A percentile compares a stretch with the other conserved stretches of the same genome.
These are phyloP conservation scores for Umbelopsis sp. DNA, from an alignment of 192 early-diverging fungal species.

Conservation along the genomic window DNA sequence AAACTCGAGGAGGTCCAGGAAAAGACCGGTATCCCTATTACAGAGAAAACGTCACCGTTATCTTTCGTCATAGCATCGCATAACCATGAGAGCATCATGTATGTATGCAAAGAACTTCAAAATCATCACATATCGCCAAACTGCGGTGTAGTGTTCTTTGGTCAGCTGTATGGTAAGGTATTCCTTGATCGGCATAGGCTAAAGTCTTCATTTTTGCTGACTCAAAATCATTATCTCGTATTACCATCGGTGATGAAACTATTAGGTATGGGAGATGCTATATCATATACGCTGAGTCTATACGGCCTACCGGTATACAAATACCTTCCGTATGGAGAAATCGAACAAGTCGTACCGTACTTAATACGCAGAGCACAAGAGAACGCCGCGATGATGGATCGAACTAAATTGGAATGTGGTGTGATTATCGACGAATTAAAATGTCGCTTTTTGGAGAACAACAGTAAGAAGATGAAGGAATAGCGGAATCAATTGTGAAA, in stretches of 20 bases:
- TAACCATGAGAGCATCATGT: constrained; percentile 74
- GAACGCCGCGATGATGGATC: constrained; percentile 71
- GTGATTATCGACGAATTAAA: not conserved
- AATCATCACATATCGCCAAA: constrained; percentile 47
- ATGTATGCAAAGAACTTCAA: constrained; percentile 58
- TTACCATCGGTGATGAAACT: not conserved
- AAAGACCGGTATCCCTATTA: not conserved
- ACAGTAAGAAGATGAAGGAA: not conserved
- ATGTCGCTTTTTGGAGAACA: not conserved
- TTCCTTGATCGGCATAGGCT: not conserved
- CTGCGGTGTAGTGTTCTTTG: constrained; percentile 75
- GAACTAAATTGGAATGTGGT: not conserved
- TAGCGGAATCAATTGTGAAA: not conserved
- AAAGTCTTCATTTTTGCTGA: not conserved
- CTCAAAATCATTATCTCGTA: not conserved
- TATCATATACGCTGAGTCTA: constrained; percentile 74
- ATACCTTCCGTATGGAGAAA: constrained; percentile 89
- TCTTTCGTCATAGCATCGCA: constrained; percentile 82
- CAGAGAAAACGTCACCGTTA: constrained; percentile 15
- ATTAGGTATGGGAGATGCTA: constrained; percentile 80
- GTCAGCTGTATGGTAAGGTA: constrained; percentile 69
- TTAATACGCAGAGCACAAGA: constrained; percentile 90
- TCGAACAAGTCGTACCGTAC: constrained; percentile 86
- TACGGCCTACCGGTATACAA: constrained; percentile 79
- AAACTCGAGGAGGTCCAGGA: constrained; percentile 42